These are phyloP conservation scores for Eremothecium coryli DNA, from an alignment of 1,139 yeast genomes.

Conservation along the genomic window DNA sequence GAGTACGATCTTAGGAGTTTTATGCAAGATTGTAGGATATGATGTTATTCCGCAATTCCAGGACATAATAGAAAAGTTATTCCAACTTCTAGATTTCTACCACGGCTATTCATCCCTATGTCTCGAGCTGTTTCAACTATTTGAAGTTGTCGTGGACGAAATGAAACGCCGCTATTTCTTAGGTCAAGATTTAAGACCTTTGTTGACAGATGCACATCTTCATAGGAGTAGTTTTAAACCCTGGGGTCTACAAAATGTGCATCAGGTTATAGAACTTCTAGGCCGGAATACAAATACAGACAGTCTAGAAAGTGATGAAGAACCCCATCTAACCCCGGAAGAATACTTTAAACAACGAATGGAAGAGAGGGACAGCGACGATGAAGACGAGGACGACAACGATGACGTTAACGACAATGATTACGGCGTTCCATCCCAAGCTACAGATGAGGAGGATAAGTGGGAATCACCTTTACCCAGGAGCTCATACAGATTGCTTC, in stretches of 20 bases:
- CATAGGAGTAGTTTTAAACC: conserved; percentile 15
- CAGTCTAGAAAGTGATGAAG: conserved; percentile 9
- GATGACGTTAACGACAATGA: conserved; percentile 8
- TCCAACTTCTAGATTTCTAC: conserved; percentile 68
- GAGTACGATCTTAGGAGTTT: conserved; percentile 57
- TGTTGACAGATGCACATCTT: conserved; percentile 10
- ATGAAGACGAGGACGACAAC: conserved; percentile 16
- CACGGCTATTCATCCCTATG: conserved; percentile 72
- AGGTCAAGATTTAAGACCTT: conserved; percentile 16
- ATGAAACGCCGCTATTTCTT: conserved; percentile 36
- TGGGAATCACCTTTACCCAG: conserved; percentile 65
- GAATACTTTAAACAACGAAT: conserved; percentile 25
- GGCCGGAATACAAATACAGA: conserved; percentile 16
- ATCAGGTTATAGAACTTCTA: conserved; percentile 16
- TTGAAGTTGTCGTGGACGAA: conserved; percentile 54
- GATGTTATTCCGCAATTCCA: conserved; percentile 55
- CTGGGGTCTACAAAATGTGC: conserved; percentile 20
- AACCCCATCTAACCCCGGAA: conserved; percentile 18
- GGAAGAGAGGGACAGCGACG: conserved; percentile 21
- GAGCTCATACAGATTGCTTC: conserved; percentile 46
- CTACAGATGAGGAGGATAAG: conserved; percentile 10
- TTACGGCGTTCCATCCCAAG: conserved; percentile 3
- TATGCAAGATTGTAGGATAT: conserved; percentile 62
- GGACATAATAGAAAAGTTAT: conserved; percentile 66
- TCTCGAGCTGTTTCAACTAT: conserved; percentile 65